A percentile compares a stretch with the other conserved stretches of the same genome.
Conservation (phyloP, 257 asterid genomes). For the Cynanchum wilfordii region DNA sequence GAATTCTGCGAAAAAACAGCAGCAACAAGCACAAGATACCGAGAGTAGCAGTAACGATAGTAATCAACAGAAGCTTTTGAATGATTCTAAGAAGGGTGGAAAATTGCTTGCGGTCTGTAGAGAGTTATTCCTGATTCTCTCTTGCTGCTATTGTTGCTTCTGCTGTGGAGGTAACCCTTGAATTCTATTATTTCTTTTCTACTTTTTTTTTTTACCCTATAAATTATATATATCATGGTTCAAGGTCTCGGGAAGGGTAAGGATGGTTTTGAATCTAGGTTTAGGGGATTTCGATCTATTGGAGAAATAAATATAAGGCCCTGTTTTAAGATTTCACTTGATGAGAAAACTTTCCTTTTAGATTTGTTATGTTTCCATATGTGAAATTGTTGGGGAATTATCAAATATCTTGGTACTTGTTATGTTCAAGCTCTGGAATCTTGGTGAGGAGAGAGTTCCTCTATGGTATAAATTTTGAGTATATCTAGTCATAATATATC, state of each 20-base stretch:
- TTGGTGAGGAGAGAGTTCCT: background rate
- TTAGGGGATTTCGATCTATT: background rate
- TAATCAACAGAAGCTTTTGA: conserved; percentile 50
- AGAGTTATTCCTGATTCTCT: conserved; percentile 50
- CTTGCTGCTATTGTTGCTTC: conserved; percentile 90
- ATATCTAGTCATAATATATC: background rate
- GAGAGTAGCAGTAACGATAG: conserved; percentile 8
- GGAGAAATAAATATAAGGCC: background rate
- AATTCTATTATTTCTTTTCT: background rate
- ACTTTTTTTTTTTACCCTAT: background rate
- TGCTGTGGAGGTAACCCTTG: conserved; percentile 77
- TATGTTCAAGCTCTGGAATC: background rate
- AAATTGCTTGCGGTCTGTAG: conserved; percentile 33
- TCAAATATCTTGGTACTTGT: background rate
- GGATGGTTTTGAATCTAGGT: background rate
- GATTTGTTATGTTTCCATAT: background rate
- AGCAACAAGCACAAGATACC: conserved; percentile 15
- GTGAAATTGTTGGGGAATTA: background rate
- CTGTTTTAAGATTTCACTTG: background rate
- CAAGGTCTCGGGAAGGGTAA: background rate
- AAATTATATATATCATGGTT: no score
- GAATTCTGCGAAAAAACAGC: conserved; percentile 46
- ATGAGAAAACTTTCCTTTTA: background rate
- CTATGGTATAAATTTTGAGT: background rate
- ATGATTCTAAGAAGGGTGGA: conserved; percentile 12